These are phyloP conservation scores for Exophiala xenobiotica DNA, from an alignment of 2,329 filamentous ascomycete genomes.

Conservation along the genomic window DNA sequence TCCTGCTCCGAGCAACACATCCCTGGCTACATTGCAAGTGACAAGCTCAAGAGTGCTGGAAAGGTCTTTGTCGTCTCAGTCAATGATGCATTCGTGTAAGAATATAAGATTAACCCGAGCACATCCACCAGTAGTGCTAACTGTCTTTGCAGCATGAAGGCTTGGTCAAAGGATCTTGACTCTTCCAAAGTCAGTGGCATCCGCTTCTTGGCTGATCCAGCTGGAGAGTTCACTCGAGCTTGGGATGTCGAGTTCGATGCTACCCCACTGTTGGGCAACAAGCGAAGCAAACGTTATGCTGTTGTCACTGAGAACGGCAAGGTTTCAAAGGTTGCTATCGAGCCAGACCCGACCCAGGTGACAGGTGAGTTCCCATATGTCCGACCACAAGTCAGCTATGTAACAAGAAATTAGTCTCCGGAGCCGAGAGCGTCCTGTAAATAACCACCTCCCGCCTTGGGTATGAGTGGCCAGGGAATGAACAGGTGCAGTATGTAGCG, in stretches of 20 bases:
- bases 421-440: slow-evolving; percentile 29
- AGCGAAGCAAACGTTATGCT: slow-evolving; percentile 84
- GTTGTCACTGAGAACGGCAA: slow-evolving; percentile 80
- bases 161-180: slow-evolving; percentile 78
- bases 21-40: slow-evolving; percentile 76
- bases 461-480: too few species aligned
- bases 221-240: slow-evolving; percentile 75
- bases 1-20: slow-evolving; percentile 70
- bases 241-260: slow-evolving; percentile 82
- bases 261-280: slow-evolving; percentile 74
- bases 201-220: slow-evolving; percentile 83
- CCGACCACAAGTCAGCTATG: not conserved
- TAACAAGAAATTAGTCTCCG: slow-evolving; percentile 21
- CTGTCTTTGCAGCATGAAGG: slow-evolving; percentile 70
- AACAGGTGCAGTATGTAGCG: not conserved
- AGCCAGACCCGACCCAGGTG: slow-evolving; percentile 84
- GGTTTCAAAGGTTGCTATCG: slow-evolving; percentile 76
- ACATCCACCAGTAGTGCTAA: not conserved
- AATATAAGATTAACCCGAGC: slow-evolving; percentile 19
- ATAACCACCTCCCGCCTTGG: not conserved
- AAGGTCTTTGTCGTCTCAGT: slow-evolving; percentile 87
- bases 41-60: slow-evolving; percentile 72
- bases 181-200: slow-evolving; percentile 72
- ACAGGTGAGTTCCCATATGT: slow-evolving; percentile 55
- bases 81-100: slow-evolving; percentile 93